A percentile compares a stretch with the other conserved stretches of the same genome.
Conservation (phyloP, 345 rosid species). For the Stellera chamaejasme region DNA sequence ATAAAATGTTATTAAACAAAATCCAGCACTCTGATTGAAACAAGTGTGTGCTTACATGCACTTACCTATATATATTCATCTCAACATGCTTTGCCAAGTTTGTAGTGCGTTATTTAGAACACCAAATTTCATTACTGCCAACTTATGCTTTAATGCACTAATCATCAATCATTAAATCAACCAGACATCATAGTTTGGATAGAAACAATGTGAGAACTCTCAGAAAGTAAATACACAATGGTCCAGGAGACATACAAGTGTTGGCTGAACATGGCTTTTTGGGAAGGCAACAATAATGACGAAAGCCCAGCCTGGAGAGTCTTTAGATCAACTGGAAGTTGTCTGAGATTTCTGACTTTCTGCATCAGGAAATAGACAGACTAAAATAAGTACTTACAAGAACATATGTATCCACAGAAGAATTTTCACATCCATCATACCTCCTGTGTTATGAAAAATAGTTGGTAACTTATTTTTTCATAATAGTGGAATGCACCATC, state of each 20-base stretch:
- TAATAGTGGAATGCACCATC: conserved; percentile 97
- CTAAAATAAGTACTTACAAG: not conserved
- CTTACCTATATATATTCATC: no score
- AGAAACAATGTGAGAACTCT: no score
- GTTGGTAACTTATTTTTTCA: conserved; percentile 90
- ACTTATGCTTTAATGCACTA: no score
- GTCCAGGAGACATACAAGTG: conserved; percentile 47
- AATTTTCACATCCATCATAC: conserved; percentile 28
- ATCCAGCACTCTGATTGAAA: no score
- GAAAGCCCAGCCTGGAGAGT: conserved; percentile 82
- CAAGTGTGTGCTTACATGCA: no score
- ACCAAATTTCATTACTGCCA: no score
- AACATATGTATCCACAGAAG: conserved; percentile 7
- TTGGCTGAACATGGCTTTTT: conserved; percentile 61
- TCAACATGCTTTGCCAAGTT: no score
- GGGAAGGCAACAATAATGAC: conserved; percentile 78
- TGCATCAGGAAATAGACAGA: conserved; percentile 24
- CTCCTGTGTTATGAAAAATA: conserved; percentile 90
- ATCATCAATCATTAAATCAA: no score
- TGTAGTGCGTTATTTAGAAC: no score
- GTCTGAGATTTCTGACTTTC: conserved; percentile 60
- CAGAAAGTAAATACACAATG: not conserved
- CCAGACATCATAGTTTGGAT: no score
- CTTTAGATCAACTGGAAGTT: conserved; percentile 77
- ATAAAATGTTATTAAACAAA: no score